These are phyloP conservation scores for Lignosus rhinocerotis DNA, from an alignment of 1,284 basidiomycete genomes.

Conservation along the genomic window DNA sequence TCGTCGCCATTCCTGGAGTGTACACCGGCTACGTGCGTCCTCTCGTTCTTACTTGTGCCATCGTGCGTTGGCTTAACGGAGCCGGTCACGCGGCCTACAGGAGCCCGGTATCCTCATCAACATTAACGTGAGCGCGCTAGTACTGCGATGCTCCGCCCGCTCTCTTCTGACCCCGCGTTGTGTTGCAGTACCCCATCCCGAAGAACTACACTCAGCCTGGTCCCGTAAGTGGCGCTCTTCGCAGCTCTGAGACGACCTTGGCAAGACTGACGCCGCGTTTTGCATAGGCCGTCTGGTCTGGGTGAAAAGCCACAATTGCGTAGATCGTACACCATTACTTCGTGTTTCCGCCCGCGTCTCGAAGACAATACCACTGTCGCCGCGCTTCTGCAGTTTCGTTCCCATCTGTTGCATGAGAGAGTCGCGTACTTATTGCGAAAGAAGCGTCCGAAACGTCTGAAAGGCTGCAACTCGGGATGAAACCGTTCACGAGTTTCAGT, in stretches of 20 bases:
- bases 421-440: too few species aligned
- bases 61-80: constrained; percentile 1
- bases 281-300: constrained; percentile 21
- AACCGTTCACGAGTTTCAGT: too few species aligned
- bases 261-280: not conserved
- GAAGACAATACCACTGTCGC: too few species aligned
- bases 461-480: too few species aligned
- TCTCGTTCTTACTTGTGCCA: not conserved
- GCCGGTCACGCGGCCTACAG: not conserved
- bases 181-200: constrained; percentile 21
- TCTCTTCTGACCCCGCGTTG: not conserved
- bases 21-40: constrained; percentile 34
- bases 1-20: constrained; percentile 39
- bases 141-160: not conserved
- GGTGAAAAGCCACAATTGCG: constrained; percentile 9
- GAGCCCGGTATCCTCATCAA: constrained; percentile 34
- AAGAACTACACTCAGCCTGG: constrained; percentile 26
- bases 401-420: too few species aligned
- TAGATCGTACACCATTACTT: not conserved
- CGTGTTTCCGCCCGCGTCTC: too few species aligned
- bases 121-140: constrained; percentile 27
- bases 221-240: constrained; percentile 8
- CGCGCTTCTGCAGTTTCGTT: too few species aligned
- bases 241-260: not conserved
- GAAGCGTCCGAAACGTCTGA: too few species aligned